Evolutionary conservation across 139 green algal genomes (phyloP), one percentile per base, ranked within the genome.

Genomic region (Ettlia oleoabundans): DNA sequence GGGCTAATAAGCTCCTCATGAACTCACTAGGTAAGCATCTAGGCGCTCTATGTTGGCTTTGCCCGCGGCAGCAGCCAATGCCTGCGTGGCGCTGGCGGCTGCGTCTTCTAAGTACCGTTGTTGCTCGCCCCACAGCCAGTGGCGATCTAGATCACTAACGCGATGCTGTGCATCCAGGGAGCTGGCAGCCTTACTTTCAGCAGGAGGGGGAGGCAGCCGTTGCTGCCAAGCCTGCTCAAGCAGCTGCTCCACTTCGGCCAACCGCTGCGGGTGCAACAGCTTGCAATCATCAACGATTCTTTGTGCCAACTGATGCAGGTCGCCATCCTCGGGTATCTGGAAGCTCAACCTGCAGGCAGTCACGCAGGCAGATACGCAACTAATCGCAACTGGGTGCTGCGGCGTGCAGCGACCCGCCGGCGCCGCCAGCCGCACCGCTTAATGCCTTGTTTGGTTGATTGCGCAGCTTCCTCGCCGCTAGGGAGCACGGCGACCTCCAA

Each of bases 271-370:
- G 63, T 94, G 90, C n/a, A 97, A 94, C 7, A 96, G 90, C 82
- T 95, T 97, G 88, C 88, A 94, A 32, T 92, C 94, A 2, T 92
- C 87, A 5, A 95, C 87, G 30, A 97, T 86, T 53, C 94, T 88
- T n/a, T 86, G 72, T 1, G 93, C 94, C 13, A 95, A 65, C 9
- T 80, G n/a, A 0, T 73, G 66, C 4, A 96, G 77, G 53, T 95
- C 88, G n/a, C 79, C 90, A 15, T 84, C 82, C 6, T 84, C 86
- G 10, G 67, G 86, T 1, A 95, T 26, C 35, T 30, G 37, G 2
- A 85, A 84, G 81, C 90, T 91, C 28, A 97, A 87, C 9, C 91
- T 93, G 42, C 95, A 90, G 72, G 33, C 52, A 77, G 8, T 13
- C 61, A 33, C 15, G 18, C 28, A 43, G 4, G 41, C 37, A 32